Conservation (phyloP, 805 yeast species). For the Yamadazyma scolyti region DNA sequence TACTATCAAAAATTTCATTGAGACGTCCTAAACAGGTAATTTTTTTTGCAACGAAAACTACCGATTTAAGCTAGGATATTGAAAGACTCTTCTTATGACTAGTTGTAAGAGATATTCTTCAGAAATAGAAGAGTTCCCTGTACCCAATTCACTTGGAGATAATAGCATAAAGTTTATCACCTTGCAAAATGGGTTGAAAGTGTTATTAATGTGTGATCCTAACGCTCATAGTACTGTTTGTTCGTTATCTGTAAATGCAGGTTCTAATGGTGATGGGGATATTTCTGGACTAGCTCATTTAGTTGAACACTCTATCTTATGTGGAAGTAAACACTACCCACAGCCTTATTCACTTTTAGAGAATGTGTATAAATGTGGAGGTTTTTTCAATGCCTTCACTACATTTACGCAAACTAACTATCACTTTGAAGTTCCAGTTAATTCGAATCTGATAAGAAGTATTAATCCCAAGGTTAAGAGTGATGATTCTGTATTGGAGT, state of each 20-base stretch:
- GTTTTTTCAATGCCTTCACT: constrained; percentile 64
- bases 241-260: constrained; percentile 72
- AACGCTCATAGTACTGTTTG: constrained; percentile 61
- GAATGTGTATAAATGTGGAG: constrained; percentile 45
- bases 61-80: too few species aligned
- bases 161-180: constrained; percentile 43
- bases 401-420: constrained; percentile 65
- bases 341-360: constrained; percentile 43
- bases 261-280: constrained; percentile 76
- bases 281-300: constrained; percentile 80
- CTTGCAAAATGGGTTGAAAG: constrained; percentile 66
- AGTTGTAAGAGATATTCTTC: too few species aligned
- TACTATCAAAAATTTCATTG: constrained; percentile 3
- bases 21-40: constrained; percentile 5
- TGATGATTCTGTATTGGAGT: constrained; percentile 39
- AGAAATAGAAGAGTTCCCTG: too few species aligned
- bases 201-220: constrained; percentile 74
- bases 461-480: constrained; percentile 22
- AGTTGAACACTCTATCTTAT: constrained; percentile 23
- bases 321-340: constrained; percentile 55
- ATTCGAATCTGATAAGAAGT: constrained; percentile 1
- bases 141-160: constrained; percentile 33
- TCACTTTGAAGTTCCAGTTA: constrained; percentile 56
- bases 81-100: too few species aligned
- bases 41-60: too few species aligned